Evolutionary conservation across 495 filamentous ascomycete species (phyloP), one percentile per base, ranked within the genome.

Genomic region (Clohesyomyces aquaticus): DNA sequence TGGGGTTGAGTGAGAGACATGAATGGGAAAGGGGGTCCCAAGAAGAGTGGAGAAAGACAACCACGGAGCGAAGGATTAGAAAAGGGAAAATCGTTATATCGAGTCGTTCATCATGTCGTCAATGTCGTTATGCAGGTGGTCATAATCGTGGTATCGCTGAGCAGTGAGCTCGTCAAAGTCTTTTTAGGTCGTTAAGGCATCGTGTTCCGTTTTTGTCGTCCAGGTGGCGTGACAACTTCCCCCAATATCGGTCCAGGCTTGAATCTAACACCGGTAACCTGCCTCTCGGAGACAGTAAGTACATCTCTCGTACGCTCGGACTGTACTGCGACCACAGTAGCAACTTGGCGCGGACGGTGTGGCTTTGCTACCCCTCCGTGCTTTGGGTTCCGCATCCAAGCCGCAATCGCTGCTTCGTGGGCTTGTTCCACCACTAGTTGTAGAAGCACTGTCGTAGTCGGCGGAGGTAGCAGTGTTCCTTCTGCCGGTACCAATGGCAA

Each of bases 401-500:
- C 76, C 77, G 55, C 72, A 74, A 51, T 77, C 78, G 61, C 71
- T 71, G 71, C 75, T 84, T 52, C 79, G 78, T 12, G 84, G 84
- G 74, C 85, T 88, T 59, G 82, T 85, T 12, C 74, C 75, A n/a
- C 81, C 78, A 63, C 83, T 86, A 11, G 55, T 54, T 28, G 43
- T 58, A 16, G 71, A 76, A 26, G 74, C 80, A 25, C 70, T 75
- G 61, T 80, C 79, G 25, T 75, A 77, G 55, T 82, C 80, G 59
- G 83, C 61, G 54, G 59, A 62, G 43, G 67, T 68, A 50, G 72
- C 75, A 42, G 71, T 71, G 47, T 72, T 75, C 67, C 78, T 77
- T 42, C 85, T 73, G 11, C 86, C 86, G 21, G 83, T 83, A 16
- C 86, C 86, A 74, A 88, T 88, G 4, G 86, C 83, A 42, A 86